Evolutionary conservation across 805 yeast species (phyloP).

Genomic region (Spathaspora passalidarum): DNA sequence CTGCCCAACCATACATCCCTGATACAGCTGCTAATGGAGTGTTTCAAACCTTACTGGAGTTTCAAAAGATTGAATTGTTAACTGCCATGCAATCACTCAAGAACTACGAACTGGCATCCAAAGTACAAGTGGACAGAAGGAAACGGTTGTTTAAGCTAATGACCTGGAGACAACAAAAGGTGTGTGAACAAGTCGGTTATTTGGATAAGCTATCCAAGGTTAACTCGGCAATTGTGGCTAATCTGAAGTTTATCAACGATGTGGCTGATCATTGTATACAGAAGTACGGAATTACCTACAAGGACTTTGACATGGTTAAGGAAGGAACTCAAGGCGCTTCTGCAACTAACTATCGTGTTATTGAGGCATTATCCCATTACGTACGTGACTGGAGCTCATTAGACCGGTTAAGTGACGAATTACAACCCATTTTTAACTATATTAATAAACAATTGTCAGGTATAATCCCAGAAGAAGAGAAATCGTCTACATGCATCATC

Average conservation of each 20-base stretch:
- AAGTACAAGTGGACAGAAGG: constrained; percentile 45
- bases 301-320: constrained; percentile 23
- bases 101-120: constrained; percentile 37
- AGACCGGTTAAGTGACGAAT: constrained; percentile 11
- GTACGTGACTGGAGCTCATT: constrained; percentile 70
- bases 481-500: constrained; percentile 48
- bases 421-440: constrained; percentile 53
- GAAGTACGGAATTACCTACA: constrained; percentile 41
- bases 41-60: constrained; percentile 16
- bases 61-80: constrained; percentile 28
- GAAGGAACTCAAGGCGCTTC: constrained; percentile 11
- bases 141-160: constrained; percentile 43
- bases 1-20: background rate
- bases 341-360: constrained; percentile 34
- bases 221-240: constrained; percentile 46
- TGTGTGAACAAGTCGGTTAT: constrained; percentile 54
- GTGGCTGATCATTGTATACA: constrained; percentile 45
- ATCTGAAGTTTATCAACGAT: constrained; percentile 45
- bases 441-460: constrained; percentile 41
- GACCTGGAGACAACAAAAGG: constrained; percentile 54
- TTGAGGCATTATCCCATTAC: constrained; percentile 72
- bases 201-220: constrained; percentile 47
- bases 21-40: background rate
- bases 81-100: constrained; percentile 48
- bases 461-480: constrained; percentile 25